Evolutionary conservation across 805 yeast genomes (phyloP).

Genomic region (Barnettozyma populi): DNA sequence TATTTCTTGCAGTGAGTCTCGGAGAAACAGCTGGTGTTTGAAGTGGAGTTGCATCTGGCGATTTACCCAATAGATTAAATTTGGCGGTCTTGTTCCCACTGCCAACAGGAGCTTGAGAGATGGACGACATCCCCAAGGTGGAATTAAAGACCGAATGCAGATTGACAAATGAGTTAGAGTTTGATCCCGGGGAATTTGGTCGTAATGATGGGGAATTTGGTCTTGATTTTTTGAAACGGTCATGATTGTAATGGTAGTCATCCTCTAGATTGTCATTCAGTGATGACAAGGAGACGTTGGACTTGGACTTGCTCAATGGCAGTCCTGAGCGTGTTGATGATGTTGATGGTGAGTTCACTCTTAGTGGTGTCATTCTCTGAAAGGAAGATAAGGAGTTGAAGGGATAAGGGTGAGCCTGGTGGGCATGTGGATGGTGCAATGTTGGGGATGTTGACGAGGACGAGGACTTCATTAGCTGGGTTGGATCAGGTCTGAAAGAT

Average conservation of each 20-base stretch:
- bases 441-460: conserved; percentile 19
- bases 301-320: conserved; percentile 20
- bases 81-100: conserved; percentile 4
- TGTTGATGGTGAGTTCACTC: conserved; percentile 24
- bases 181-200: conserved; percentile 19
- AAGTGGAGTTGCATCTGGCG: conserved; percentile 26
- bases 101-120: conserved; percentile 7
- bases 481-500: conserved; percentile 15
- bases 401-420: conserved; percentile 22
- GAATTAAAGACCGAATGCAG: conserved; percentile 19
- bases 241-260: conserved; percentile 29
- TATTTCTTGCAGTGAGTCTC: conserved; percentile 12
- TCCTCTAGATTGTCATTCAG: conserved; percentile 36
- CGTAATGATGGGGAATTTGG: conserved; percentile 29
- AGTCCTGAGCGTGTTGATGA: conserved; percentile 15
- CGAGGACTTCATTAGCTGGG: conserved; percentile 12
- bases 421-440: conserved; percentile 16
- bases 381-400: conserved; percentile 42
- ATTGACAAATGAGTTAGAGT: conserved; percentile 22
- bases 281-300: conserved; percentile 24
- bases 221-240: conserved; percentile 33
- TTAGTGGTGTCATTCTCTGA: conserved; percentile 59
- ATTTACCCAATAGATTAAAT: conserved; percentile 21
- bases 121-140: conserved; percentile 18
- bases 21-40: conserved; percentile 26